Conservation (phyloP, 768 basidiomycete species). For the Hirschioporus abietinus region DNA sequence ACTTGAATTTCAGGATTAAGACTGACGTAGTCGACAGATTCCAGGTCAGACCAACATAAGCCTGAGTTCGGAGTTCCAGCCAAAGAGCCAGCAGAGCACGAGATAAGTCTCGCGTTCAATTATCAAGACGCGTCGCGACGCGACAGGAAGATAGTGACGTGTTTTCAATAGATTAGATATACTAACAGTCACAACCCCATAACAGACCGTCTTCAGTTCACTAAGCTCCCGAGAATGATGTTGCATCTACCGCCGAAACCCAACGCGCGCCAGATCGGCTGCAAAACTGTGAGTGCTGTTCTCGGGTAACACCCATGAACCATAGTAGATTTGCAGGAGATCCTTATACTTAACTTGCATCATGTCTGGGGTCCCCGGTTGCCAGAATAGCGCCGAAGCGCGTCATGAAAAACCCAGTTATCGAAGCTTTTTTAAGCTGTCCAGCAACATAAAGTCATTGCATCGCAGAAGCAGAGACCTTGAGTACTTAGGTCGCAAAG, state of each 20-base stretch:
- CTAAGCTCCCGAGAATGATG: too few relatives aligned
- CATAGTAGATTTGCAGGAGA: too few relatives aligned
- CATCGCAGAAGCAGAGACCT: too few relatives aligned
- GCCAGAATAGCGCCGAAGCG: background rate
- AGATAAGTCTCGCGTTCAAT: background rate
- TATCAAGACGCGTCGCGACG: background rate
- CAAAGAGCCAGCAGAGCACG: background rate
- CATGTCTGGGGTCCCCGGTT: background rate
- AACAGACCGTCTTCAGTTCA: too few relatives aligned
- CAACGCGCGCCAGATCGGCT: too few relatives aligned
- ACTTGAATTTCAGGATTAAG: background rate
- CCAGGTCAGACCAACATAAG: background rate
- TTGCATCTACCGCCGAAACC: too few relatives aligned
- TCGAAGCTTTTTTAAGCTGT: background rate
- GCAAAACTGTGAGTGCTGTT: too few relatives aligned
- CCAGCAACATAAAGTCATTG: background rate
- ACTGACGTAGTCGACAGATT: background rate
- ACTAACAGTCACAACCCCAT: too few relatives aligned
- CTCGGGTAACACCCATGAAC: too few relatives aligned
- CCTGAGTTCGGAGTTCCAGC: too few relatives aligned
- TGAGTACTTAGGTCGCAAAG: background rate
- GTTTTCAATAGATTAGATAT: background rate
- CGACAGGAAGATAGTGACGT: background rate
- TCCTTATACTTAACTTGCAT: too few relatives aligned
- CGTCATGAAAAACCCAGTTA: too few relatives aligned